These are phyloP conservation scores for Colletotrichum cordylinicola DNA, from an alignment of 2,329 filamentous ascomycete species.

Conservation along the genomic window DNA sequence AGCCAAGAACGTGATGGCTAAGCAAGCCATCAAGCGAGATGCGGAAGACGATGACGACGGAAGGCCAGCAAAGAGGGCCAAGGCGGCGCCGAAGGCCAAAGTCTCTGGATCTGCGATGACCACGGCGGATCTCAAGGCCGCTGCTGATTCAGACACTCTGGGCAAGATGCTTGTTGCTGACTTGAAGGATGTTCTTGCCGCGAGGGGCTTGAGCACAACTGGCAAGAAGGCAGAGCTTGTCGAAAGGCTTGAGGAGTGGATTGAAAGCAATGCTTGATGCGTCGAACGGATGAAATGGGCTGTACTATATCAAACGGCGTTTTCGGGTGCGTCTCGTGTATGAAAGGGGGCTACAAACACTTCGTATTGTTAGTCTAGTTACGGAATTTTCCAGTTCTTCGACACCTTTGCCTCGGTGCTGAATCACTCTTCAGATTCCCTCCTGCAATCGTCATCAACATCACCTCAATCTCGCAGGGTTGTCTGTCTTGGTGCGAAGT, in stretches of 20 bases:
- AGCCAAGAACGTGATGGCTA: conserved; percentile 38
- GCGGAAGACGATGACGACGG: conserved; percentile 49
- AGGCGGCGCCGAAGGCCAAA: conserved; percentile 32
- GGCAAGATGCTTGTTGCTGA: conserved; percentile 61
- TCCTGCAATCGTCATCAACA: neutral
- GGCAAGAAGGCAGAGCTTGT: conserved; percentile 62
- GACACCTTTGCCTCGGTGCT: neutral
- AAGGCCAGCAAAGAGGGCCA: conserved; percentile 53
- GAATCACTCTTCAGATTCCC: neutral
- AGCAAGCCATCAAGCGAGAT: conserved; percentile 57
- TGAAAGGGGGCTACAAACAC: neutral
- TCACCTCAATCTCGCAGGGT: neutral
- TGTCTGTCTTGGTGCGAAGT: neutral
- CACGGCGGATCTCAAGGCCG: conserved; percentile 52
- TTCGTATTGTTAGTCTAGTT: rapidly evolving
- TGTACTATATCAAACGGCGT: neutral
- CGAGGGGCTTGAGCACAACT: conserved; percentile 51
- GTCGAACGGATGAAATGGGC: neutral
- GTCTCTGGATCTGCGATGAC: conserved; percentile 40
- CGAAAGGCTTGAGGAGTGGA: conserved; percentile 62
- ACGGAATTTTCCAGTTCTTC: neutral
- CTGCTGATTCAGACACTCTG: conserved; percentile 50
- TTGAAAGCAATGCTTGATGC: conserved; percentile 48
- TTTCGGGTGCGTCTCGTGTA: neutral
- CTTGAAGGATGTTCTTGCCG: conserved; percentile 53